A percentile compares a stretch with the other conserved stretches of the same genome.
These are phyloP conservation scores for Dipodascus albidus DNA, from an alignment of 805 yeast genomes.

Conservation along the genomic window DNA sequence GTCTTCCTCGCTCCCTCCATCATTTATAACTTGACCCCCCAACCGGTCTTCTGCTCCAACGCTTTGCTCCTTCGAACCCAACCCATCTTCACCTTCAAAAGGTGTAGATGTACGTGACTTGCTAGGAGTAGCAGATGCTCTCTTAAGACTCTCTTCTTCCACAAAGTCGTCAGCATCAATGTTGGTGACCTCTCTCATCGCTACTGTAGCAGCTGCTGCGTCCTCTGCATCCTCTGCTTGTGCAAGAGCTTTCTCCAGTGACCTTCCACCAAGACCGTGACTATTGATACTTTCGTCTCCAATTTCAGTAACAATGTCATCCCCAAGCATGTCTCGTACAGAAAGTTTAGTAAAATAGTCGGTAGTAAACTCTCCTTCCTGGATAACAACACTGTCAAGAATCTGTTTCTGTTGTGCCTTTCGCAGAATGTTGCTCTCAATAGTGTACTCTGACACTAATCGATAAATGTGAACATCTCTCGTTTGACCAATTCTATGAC, in stretches of 20 bases:
- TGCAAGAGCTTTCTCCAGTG: conserved; percentile 53
- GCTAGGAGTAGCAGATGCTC: conserved; percentile 17
- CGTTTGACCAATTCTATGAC: conserved; percentile 97
- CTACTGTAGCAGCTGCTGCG: conserved; percentile 72
- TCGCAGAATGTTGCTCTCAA: conserved; percentile 85
- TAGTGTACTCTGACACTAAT: conserved; percentile 90
- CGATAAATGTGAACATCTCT: conserved; percentile 96
- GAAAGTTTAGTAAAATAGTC: conserved; percentile 87
- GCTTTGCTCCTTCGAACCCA: conserved; percentile 3
- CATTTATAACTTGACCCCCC: too few species aligned
- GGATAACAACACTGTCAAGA: conserved; percentile 88
- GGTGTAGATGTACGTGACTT: conserved; percentile 6
- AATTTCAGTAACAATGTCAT: conserved; percentile 30
- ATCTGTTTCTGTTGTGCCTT: conserved; percentile 94
- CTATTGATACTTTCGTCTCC: conserved; percentile 32
- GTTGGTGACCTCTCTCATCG: conserved; percentile 65
- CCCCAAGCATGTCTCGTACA: conserved; percentile 74
- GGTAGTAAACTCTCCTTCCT: conserved; percentile 96
- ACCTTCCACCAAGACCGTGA: conserved; percentile 19
- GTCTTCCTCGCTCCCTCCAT: too few species aligned
- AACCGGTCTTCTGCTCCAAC: conserved; percentile 3
- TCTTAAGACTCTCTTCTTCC: conserved; percentile 29
- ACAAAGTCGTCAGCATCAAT: conserved; percentile 80
- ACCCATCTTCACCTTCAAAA: conserved; percentile 10
- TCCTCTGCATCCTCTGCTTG: conserved; percentile 87